Conservation (phyloP, 768 basidiomycete genomes). For the Coprinopsis sp. region DNA sequence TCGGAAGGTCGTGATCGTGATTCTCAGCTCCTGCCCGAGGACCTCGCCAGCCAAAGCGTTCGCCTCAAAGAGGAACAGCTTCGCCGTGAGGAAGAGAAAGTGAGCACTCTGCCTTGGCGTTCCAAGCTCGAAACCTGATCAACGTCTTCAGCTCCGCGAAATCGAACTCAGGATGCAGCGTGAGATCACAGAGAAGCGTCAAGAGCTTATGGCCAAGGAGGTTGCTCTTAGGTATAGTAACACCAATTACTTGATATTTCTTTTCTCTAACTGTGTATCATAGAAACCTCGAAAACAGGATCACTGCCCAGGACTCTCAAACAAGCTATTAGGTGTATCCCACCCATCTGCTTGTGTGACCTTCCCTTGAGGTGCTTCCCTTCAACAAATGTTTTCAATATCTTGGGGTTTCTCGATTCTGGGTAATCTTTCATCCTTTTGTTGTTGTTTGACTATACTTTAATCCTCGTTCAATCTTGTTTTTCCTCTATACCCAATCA, state of each 20-base stretch:
- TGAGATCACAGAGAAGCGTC: conserved; percentile 83
- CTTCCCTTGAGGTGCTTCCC: background rate
- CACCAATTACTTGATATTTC: background rate
- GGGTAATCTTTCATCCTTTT: too few species aligned
- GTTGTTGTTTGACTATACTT: too few species aligned
- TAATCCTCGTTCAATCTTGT: too few species aligned
- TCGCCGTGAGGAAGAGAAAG: conserved; percentile 82
- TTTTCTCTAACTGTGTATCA: background rate
- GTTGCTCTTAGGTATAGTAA: conserved; percentile 58
- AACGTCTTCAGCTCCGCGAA: conserved; percentile 58
- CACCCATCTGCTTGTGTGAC: background rate
- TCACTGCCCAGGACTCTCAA: conserved; percentile 8
- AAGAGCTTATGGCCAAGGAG: conserved; percentile 84
- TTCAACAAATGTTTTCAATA: too few species aligned
- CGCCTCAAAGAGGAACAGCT: conserved; percentile 90
- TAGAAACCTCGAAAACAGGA: conserved; percentile 14
- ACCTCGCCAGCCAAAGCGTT: conserved; percentile 80
- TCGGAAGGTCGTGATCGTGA: conserved; percentile 49
- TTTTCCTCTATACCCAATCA: too few species aligned
- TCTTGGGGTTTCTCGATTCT: too few species aligned
- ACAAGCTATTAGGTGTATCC: conserved; percentile 7
- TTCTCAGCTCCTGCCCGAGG: conserved; percentile 77
- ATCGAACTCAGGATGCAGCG: conserved; percentile 82
- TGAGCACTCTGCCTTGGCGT: conserved; percentile 17
- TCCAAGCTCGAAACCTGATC: conserved; percentile 1